Conservation (phyloP, 2,329 filamentous ascomycete genomes). For the Incumbomyces lentus region DNA sequence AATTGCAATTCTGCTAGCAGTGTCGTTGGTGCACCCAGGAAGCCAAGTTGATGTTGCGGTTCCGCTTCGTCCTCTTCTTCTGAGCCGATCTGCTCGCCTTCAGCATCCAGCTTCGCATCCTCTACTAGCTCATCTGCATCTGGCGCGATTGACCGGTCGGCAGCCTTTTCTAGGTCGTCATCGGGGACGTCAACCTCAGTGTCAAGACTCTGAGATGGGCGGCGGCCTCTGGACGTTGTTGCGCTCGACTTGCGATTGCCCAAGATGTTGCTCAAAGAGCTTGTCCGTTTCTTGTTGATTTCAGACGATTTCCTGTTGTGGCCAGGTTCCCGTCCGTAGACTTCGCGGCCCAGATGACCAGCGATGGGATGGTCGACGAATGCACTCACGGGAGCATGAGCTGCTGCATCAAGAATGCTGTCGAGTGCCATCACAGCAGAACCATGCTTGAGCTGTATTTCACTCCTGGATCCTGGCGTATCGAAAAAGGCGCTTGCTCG, state of each 20-base stretch:
- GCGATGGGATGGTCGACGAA: conserved; percentile 84
- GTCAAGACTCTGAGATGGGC: conserved; percentile 6
- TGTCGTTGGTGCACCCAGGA: conserved; percentile 71
- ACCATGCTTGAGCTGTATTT: conserved; percentile 54
- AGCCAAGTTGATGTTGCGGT: conserved; percentile 30
- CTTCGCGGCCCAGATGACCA: conserved; percentile 62
- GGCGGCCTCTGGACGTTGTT: conserved; percentile 13
- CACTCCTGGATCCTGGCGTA: conserved; percentile 45
- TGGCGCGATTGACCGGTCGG: conserved; percentile 16
- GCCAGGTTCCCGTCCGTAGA: conserved; percentile 48
- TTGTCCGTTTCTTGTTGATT: conserved; percentile 24
- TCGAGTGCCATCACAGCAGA: conserved; percentile 86
- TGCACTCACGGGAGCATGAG: conserved; percentile 74
- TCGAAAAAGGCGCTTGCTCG: conserved; percentile 91
- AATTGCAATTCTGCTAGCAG: conserved; percentile 84
- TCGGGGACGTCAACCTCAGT: conserved; percentile 13
- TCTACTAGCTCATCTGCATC: conserved; percentile 18
- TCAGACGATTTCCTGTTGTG: conserved; percentile 24
- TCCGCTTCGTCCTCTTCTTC: conserved; percentile 37
- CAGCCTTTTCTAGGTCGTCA: conserved; percentile 16
- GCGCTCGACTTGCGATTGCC: conserved; percentile 16
- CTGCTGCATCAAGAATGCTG: conserved; percentile 82
- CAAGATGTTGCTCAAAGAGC: conserved; percentile 24
- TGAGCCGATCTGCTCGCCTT: conserved; percentile 12
- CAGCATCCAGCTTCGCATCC: neutral